These are phyloP conservation scores for Sphaerulina populicola DNA, from an alignment of 2,329 filamentous ascomycete species.

Conservation along the genomic window DNA sequence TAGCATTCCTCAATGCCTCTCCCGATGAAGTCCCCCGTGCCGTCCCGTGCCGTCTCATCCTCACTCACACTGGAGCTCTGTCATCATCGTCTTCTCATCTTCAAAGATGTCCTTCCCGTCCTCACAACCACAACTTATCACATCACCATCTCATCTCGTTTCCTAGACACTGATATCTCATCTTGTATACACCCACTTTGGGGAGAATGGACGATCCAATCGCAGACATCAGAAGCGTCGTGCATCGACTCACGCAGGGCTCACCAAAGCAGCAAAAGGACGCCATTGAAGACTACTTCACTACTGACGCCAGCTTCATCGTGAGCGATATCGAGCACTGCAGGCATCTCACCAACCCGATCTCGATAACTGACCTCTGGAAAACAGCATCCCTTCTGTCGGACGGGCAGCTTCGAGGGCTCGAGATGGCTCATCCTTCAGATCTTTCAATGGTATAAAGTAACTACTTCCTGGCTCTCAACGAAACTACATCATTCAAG, in stretches of 20 bases:
- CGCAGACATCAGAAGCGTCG: constrained; percentile 56
- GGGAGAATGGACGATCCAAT: constrained; percentile 34
- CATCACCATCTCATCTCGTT: background rate
- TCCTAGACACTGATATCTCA: too few relatives aligned
- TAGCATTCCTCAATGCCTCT: too few relatives aligned
- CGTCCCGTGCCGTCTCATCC: background rate
- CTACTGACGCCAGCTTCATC: constrained; percentile 62
- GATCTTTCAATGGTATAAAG: constrained; percentile 74
- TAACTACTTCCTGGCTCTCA: background rate
- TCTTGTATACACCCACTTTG: too few relatives aligned
- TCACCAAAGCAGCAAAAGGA: constrained; percentile 56
- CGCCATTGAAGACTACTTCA: constrained; percentile 65
- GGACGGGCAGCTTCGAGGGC: constrained; percentile 51
- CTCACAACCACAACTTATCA: background rate
- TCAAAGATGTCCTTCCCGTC: background rate
- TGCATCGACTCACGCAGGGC: constrained; percentile 60
- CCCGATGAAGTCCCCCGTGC: too few relatives aligned
- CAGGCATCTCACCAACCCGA: background rate
- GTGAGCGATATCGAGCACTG: background rate
- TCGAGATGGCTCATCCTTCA: constrained; percentile 55
- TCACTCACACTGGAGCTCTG: background rate
- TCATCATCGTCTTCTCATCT: background rate
- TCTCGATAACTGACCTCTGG: background rate
- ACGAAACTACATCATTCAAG: background rate
- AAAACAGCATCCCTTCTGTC: constrained; percentile 60